These are phyloP conservation scores for Nakazawaea laoshanensis DNA, from an alignment of 805 yeast species.

Conservation along the genomic window DNA sequence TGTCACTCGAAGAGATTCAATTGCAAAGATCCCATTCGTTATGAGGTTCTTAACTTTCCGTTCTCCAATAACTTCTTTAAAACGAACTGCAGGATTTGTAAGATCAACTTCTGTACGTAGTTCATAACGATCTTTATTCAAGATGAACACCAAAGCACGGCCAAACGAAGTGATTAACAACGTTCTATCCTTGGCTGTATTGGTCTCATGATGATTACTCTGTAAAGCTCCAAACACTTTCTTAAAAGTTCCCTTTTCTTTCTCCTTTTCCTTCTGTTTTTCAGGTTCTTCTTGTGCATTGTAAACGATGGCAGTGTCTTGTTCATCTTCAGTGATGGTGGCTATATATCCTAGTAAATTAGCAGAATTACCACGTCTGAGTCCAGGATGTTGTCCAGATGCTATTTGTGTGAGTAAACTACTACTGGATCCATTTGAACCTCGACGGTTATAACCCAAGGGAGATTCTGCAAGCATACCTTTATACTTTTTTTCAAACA, in stretches of 20 bases:
- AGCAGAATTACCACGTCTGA: constrained; percentile 23
- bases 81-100: constrained; percentile 39
- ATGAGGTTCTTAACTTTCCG: constrained; percentile 21
- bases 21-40: constrained; percentile 44
- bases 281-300: constrained; percentile 13
- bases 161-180: constrained; percentile 56
- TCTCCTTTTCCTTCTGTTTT: constrained; percentile 14
- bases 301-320: constrained; percentile 20
- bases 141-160: constrained; percentile 44
- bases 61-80: constrained; percentile 49
- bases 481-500: constrained; percentile 46
- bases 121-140: constrained; percentile 31
- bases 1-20: constrained; percentile 45
- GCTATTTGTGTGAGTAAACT: constrained; percentile 35
- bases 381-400: constrained; percentile 31
- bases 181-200: constrained; percentile 28
- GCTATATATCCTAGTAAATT: constrained; percentile 7
- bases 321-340: constrained; percentile 11
- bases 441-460: constrained; percentile 35
- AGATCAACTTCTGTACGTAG: constrained; percentile 47
- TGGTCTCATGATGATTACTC: background rate
- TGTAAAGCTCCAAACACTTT: constrained; percentile 17
- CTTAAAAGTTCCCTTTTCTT: constrained; percentile 16
- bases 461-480: constrained; percentile 57
- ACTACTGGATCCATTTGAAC: constrained; percentile 11